Evolutionary conservation across 495 filamentous ascomycete species (phyloP).

Genomic region (Hyphodiscus hymeniophilus): DNA sequence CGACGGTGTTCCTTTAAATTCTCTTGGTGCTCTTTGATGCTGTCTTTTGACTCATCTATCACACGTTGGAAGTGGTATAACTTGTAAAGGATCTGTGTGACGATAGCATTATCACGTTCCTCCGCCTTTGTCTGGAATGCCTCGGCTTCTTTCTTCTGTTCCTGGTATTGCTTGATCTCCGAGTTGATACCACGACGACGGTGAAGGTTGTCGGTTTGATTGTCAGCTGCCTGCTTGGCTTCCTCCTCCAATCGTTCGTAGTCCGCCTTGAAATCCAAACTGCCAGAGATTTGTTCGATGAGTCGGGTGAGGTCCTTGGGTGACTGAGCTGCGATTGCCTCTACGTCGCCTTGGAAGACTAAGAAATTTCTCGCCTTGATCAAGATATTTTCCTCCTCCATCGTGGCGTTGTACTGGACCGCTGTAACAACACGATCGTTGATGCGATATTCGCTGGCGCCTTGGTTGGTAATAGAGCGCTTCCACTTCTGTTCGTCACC

Average conservation of each 20-base stretch:
- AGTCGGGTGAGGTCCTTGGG: slow-evolving; percentile 89
- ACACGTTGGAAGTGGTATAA: slow-evolving; percentile 89
- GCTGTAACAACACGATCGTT: slow-evolving; percentile 85
- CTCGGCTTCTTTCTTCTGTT: slow-evolving; percentile 94
- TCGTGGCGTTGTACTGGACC: slow-evolving; percentile 84
- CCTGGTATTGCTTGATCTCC: slow-evolving; percentile 94
- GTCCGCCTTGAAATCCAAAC: slow-evolving; percentile 88
- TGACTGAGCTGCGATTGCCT: slow-evolving; percentile 92
- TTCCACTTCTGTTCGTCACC: slow-evolving; percentile 96
- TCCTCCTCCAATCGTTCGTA: slow-evolving; percentile 85
- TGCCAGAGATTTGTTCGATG: slow-evolving; percentile 96
- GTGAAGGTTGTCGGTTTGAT: slow-evolving; percentile 78
- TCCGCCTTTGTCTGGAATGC: slow-evolving; percentile 81
- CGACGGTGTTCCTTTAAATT: slow-evolving; percentile 91
- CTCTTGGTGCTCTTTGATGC: slow-evolving; percentile 91
- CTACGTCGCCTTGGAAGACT: slow-evolving; percentile 97
- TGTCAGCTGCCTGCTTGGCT: slow-evolving; percentile 78
- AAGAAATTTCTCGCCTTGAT: slow-evolving; percentile 98
- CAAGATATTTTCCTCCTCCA: slow-evolving; percentile 91
- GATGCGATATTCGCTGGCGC: slow-evolving; percentile 92
- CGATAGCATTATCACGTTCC: slow-evolving; percentile 84
- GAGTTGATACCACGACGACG: slow-evolving; percentile 91
- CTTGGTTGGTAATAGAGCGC: slow-evolving; percentile 79
- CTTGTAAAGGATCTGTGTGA: slow-evolving; percentile 95
- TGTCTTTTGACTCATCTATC: slow-evolving; percentile 83